phyloP scores from a whole-genome alignment of 148 eudicot species.

The Nyssa sinensis region DNA sequence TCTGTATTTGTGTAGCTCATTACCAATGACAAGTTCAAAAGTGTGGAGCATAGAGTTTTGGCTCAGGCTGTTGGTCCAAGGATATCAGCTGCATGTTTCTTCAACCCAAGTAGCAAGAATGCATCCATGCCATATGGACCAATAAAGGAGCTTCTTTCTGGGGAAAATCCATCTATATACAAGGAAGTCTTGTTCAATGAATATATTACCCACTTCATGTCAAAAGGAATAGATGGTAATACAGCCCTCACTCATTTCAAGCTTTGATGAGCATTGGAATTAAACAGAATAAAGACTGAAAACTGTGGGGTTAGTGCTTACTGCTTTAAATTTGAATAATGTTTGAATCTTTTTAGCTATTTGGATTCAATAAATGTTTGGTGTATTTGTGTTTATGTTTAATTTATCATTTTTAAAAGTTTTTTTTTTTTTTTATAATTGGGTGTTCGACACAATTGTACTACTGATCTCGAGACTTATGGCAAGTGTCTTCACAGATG shows the following conservation, averaged over 20 bases:
- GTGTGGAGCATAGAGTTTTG: slow-evolving; percentile 84
- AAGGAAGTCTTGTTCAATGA: slow-evolving; percentile 42
- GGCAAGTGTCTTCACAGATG: no score
- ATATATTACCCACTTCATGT: slow-evolving; percentile 45
- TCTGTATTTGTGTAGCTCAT: slow-evolving; percentile 45
- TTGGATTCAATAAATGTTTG: no score
- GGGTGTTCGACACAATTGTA: no score
- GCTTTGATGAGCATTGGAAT: slow-evolving; percentile 20
- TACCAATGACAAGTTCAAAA: slow-evolving; percentile 75
- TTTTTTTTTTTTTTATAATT: no score
- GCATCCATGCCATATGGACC: slow-evolving; percentile 37
- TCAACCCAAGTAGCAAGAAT: slow-evolving; percentile 53
- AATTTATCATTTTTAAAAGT: no score
- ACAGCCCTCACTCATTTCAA: slow-evolving; percentile 61
- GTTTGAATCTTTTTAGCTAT: no score
- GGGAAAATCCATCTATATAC: slow-evolving; percentile 43
- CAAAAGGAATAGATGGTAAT: slow-evolving; percentile 55
- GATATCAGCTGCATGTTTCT: slow-evolving; percentile 72
- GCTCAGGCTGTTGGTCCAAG: slow-evolving; percentile 55
- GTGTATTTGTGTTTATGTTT: no score
- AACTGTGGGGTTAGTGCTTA: no score
- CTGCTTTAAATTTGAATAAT: no score
- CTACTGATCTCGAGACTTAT: no score
- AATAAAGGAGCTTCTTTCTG: slow-evolving; percentile 47
- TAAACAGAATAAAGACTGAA: no score